These are phyloP conservation scores for Xylariaceae sp. DNA, from an alignment of 2,329 filamentous ascomycete genomes.

Conservation along the genomic window DNA sequence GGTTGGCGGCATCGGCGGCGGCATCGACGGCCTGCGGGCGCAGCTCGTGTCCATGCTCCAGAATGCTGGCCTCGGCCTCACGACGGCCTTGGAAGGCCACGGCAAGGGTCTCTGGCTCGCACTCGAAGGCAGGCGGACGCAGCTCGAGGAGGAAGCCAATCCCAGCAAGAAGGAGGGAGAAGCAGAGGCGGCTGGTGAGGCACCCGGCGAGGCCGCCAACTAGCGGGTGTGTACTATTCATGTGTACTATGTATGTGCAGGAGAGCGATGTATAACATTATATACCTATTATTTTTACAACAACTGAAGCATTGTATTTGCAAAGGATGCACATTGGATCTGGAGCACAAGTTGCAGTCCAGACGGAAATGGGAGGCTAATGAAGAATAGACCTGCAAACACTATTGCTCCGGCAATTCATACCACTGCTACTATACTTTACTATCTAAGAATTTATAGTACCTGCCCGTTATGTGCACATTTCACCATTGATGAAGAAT, in stretches of 20 bases:
- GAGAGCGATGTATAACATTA: constrained; percentile 16
- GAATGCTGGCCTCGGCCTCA: constrained; percentile 70
- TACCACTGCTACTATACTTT: too few relatives aligned
- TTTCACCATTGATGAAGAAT: too few relatives aligned
- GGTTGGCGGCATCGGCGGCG: constrained; percentile 72
- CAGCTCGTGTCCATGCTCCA: constrained; percentile 80
- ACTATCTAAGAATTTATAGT: too few relatives aligned
- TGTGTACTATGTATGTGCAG: constrained; percentile 1
- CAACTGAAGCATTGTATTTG: too few relatives aligned
- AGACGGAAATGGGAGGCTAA: neutral
- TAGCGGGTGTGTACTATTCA: constrained; percentile 25
- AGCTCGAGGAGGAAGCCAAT: constrained; percentile 68
- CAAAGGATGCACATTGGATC: neutral
- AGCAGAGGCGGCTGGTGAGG: constrained; percentile 17
- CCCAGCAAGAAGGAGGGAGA: constrained; percentile 29
- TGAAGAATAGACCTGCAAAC: too few relatives aligned
- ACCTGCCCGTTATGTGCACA: too few relatives aligned
- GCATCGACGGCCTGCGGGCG: constrained; percentile 71
- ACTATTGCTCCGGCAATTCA: too few relatives aligned
- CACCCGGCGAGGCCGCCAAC: constrained; percentile 4
- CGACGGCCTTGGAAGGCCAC: constrained; percentile 71
- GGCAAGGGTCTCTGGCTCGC: constrained; percentile 81
- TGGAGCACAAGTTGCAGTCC: neutral
- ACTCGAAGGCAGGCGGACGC: constrained; percentile 72
- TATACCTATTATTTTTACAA: constrained; percentile 10